Evolutionary conservation across 2,329 filamentous ascomycete genomes (phyloP).

Genomic region (Sclerotinia trifoliorum): DNA sequence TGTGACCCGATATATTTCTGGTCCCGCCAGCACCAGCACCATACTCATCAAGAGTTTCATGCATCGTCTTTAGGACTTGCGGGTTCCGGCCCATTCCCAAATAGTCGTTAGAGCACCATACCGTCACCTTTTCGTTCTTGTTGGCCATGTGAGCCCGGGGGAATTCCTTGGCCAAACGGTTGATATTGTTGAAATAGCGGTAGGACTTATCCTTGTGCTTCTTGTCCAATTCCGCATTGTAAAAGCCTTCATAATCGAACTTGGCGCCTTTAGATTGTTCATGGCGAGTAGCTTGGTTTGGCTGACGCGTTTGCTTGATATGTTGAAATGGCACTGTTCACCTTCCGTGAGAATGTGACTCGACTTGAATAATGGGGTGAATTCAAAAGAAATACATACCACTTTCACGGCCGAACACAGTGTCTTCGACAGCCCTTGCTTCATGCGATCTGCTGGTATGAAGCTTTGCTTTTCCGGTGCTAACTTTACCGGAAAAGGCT

Average conservation of each 20-base stretch:
- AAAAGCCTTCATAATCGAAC: conserved; percentile 92
- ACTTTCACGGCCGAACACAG: conserved; percentile 50
- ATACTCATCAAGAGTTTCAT: conserved; percentile 90
- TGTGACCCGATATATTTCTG: conserved; percentile 96
- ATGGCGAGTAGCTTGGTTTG: conserved; percentile 30
- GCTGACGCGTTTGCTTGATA: conserved; percentile 30
- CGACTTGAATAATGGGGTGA: background rate
- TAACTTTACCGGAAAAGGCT: conserved; percentile 51
- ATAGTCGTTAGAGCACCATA: conserved; percentile 99
- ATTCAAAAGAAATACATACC: conserved; percentile 43
- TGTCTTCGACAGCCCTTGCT: conserved; percentile 71
- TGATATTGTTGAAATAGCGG: conserved; percentile 99
- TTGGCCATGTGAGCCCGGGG: conserved; percentile 88
- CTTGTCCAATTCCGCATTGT: conserved; percentile 85
- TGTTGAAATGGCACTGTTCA: conserved; percentile 40
- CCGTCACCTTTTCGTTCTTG: conserved; percentile 82
- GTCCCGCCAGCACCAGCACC: conserved; percentile 94
- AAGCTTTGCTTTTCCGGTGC: conserved; percentile 66
- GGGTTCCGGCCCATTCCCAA: conserved; percentile 95
- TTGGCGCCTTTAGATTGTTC: conserved; percentile 48
- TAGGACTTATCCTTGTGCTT: conserved; percentile 99
- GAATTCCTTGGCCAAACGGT: conserved; percentile 93
- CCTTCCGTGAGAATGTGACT: conserved; percentile 4
- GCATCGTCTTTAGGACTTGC: conserved; percentile 85
- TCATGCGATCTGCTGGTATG: conserved; percentile 78